phyloP scores from a whole-genome alignment of 805 yeast genomes.

The Zygotorulaspora chibaensis region DNA sequence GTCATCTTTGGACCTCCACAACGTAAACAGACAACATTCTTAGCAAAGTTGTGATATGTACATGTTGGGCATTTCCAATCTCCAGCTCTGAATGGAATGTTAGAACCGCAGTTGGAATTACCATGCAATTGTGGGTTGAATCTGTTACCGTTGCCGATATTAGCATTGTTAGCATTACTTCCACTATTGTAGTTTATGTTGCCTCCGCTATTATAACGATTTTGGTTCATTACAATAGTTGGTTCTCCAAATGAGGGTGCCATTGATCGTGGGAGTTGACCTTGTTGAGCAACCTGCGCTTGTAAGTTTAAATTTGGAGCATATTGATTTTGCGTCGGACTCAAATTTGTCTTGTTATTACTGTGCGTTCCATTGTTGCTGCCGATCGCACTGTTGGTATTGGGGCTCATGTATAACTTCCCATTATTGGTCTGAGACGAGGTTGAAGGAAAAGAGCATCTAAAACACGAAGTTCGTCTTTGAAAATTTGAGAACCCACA shows the following conservation, averaged over 20 bases:
- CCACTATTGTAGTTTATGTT: constrained; percentile 12
- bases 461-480: constrained; percentile 87
- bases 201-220: constrained; percentile 7
- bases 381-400: constrained; percentile 15
- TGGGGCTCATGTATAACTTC: constrained; percentile 17
- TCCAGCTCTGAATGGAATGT: constrained; percentile 93
- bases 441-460: constrained; percentile 85
- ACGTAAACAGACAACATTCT: constrained; percentile 78
- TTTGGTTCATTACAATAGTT: not conserved
- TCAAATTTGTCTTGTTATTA: constrained; percentile 4
- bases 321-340: constrained; percentile 8
- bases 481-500: constrained; percentile 95
- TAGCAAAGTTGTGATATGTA: constrained; percentile 88
- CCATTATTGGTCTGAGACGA: constrained; percentile 56
- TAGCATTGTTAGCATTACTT: constrained; percentile 16
- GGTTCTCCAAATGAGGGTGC: not conserved
- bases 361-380: constrained; percentile 8
- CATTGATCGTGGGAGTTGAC: not conserved
- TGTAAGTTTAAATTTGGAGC: constrained; percentile 4
- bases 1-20: constrained; percentile 67
- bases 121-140: constrained; percentile 7
- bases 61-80: constrained; percentile 91
- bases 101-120: constrained; percentile 37
- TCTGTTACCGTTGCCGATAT: constrained; percentile 21
- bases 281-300: not conserved